A percentile compares a stretch with the other conserved stretches of the same genome.
Conservation (phyloP, 1,139 yeast species). For the Suhomyces bolitotheri region DNA sequence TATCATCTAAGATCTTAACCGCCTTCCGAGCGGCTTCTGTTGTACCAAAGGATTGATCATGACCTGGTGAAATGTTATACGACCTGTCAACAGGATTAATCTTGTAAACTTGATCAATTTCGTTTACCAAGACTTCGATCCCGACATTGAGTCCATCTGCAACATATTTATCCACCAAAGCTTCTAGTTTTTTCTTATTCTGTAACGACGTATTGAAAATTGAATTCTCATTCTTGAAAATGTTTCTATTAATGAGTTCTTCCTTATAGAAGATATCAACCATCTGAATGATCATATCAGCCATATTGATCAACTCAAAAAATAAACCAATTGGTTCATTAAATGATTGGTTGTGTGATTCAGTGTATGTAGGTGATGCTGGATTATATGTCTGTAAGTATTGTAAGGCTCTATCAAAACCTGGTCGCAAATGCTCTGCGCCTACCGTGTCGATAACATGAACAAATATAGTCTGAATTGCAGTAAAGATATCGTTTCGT, state of each 20-base stretch:
- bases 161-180: constrained; percentile 78
- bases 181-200: constrained; percentile 77
- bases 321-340: constrained; percentile 86
- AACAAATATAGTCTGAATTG: constrained; percentile 62
- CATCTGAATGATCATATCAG: constrained; percentile 92
- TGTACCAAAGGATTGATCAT: constrained; percentile 45
- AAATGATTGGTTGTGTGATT: constrained; percentile 28
- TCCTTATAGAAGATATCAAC: constrained; percentile 86
- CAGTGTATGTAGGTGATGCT: constrained; percentile 26
- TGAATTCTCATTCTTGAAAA: constrained; percentile 70
- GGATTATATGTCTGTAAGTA: constrained; percentile 75
- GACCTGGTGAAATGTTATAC: constrained; percentile 32
- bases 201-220: constrained; percentile 79
- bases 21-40: constrained; percentile 69
- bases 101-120: constrained; percentile 50
- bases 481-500: constrained; percentile 31
- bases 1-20: constrained; percentile 65
- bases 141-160: constrained; percentile 93
- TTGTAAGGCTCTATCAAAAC: constrained; percentile 77
- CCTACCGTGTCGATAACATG: constrained; percentile 67
- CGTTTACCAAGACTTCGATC: constrained; percentile 81
- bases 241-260: constrained; percentile 64
- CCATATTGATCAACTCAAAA: constrained; percentile 87
- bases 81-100: constrained; percentile 29
- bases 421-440: constrained; percentile 69